Conservation (phyloP, 2,329 filamentous ascomycete genomes). For the Xylariales sp. region DNA sequence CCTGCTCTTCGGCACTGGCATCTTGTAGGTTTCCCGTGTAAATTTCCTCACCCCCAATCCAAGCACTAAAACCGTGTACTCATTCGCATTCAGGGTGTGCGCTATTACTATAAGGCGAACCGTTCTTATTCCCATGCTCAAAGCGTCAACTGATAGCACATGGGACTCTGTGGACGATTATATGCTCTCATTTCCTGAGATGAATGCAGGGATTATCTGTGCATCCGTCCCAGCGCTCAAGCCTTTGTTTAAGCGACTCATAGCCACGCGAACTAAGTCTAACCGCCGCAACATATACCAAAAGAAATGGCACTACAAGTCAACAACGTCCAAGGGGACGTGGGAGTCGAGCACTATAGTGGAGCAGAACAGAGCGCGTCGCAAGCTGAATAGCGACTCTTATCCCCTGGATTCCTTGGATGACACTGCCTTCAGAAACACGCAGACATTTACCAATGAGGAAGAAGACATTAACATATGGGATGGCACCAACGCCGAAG, state of each 20-base stretch:
- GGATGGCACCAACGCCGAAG: not conserved
- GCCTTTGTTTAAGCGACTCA: conserved; percentile 7
- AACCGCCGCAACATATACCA: too few relatives aligned
- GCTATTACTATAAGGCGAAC: conserved; percentile 2
- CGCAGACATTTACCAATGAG: too few relatives aligned
- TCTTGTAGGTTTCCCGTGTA: conserved; percentile 2
- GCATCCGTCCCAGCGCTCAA: conserved; percentile 7
- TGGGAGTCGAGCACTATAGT: not conserved
- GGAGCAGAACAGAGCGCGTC: conserved; percentile 1
- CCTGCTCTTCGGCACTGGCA: conserved; percentile 4
- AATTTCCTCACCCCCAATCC: not conserved
- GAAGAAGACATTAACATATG: not conserved
- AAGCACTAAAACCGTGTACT: not conserved
- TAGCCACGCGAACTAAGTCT: too few relatives aligned
- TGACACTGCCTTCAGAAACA: too few relatives aligned
- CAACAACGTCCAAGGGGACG: not conserved
- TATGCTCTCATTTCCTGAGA: not conserved
- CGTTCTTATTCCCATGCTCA: not conserved
- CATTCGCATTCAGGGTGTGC: not conserved
- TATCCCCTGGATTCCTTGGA: not conserved
- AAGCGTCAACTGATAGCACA: not conserved
- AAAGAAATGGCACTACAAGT: too few relatives aligned
- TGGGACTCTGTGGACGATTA: conserved; percentile 1
- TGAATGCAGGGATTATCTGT: conserved; percentile 7
- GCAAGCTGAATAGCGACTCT: not conserved